phyloP scores from a whole-genome alignment of 805 yeast species.

The Starmerella powellii region DNA sequence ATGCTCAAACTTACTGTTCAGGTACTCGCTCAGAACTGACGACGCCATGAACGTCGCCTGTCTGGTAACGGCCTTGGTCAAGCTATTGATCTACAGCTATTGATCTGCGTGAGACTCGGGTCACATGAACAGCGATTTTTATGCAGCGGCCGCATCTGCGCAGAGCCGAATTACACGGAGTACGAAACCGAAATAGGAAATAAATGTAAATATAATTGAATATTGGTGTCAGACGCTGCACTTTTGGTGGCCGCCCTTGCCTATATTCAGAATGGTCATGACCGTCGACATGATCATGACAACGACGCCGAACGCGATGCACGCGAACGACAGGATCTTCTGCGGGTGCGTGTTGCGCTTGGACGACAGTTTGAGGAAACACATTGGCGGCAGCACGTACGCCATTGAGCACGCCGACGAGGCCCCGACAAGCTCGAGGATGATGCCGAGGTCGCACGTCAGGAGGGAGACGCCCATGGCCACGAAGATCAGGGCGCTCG shows the following conservation, averaged over 20 bases:
- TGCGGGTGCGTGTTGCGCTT: slow-evolving; percentile 27
- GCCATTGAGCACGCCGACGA: slow-evolving; percentile 90
- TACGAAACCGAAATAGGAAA: too few species aligned
- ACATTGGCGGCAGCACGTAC: slow-evolving; percentile 77
- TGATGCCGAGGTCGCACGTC: slow-evolving; percentile 82
- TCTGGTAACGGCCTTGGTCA: too few species aligned
- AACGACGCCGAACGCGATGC: slow-evolving; percentile 57
- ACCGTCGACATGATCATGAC: slow-evolving; percentile 73
- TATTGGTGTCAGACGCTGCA: slow-evolving; percentile 4
- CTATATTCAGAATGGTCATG: slow-evolving; percentile 48
- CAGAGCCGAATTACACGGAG: neutral
- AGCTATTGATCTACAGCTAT: neutral
- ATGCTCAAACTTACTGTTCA: slow-evolving; percentile 23
- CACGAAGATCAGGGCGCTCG: slow-evolving; percentile 49
- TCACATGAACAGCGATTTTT: neutral
- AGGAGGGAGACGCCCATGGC: slow-evolving; percentile 67
- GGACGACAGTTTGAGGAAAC: slow-evolving; percentile 55
- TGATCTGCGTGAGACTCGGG: too few species aligned
- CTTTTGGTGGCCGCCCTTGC: slow-evolving; percentile 27
- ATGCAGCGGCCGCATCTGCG: neutral
- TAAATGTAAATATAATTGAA: too few species aligned
- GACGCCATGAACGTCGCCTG: slow-evolving; percentile 9
- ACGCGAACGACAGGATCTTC: slow-evolving; percentile 45
- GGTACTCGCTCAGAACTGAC: slow-evolving; percentile 19
- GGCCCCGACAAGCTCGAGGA: slow-evolving; percentile 82